Conservation (phyloP, 306 rosid species). For the Fragaria nilgerrensis region DNA sequence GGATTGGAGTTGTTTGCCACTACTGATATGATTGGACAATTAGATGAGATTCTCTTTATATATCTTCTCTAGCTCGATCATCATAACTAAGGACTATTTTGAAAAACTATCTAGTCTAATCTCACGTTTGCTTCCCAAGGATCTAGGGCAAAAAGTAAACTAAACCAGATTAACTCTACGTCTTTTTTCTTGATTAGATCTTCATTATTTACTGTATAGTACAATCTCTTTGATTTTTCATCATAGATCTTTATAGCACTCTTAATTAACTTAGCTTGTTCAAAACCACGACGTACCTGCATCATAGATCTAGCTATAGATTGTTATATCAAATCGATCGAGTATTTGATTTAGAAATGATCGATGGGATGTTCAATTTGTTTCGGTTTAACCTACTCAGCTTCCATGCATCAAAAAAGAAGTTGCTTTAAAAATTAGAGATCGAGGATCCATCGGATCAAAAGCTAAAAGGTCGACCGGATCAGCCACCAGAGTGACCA, state of each 20-base stretch:
- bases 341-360: conserved; percentile 6
- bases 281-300: neutral
- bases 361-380: conserved; percentile 10
- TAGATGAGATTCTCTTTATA: neutral
- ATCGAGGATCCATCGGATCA: conserved; percentile 7
- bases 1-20: conserved; percentile 6
- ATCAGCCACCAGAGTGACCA: neutral
- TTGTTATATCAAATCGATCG: neutral
- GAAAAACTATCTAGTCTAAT: neutral
- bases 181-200: neutral
- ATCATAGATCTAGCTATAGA: neutral
- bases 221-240: neutral
- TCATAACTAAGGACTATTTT: neutral
- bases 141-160: neutral
- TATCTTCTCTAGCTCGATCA: neutral
- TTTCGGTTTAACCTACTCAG: conserved; percentile 16
- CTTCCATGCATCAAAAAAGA: conserved; percentile 15
- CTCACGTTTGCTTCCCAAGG: neutral
- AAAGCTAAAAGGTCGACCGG: conserved; percentile 24
- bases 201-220: neutral
- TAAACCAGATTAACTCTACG: neutral
- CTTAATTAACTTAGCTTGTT: neutral
- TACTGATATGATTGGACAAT: neutral
- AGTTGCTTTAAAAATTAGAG: conserved; percentile 15
- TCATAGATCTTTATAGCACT: neutral